A percentile compares a stretch with the other conserved stretches of the same genome.
These are phyloP conservation scores for Plantago rigida DNA, from an alignment of 305 asterid genomes.

Conservation along the genomic window DNA sequence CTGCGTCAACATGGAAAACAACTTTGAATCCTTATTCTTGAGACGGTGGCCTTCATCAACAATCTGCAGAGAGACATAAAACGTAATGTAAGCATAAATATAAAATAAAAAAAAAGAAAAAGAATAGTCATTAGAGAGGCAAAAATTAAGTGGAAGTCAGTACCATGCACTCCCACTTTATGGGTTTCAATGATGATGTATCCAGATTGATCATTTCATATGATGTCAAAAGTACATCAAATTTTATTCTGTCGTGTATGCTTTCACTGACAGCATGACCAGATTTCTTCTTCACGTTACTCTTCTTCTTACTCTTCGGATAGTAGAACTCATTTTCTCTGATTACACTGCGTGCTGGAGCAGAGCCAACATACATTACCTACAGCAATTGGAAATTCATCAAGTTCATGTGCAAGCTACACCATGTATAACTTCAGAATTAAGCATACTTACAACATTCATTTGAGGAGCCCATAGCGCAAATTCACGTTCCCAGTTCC, in stretches of 20 bases:
- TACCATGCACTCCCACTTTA: slow-evolving; percentile 98
- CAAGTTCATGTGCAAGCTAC: slow-evolving; percentile 18
- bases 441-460: slow-evolving; percentile 77
- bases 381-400: slow-evolving; percentile 37
- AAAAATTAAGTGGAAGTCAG: slow-evolving; percentile 16
- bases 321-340: slow-evolving; percentile 83
- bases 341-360: slow-evolving; percentile 72
- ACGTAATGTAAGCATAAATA: slow-evolving; percentile 8
- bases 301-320: slow-evolving; percentile 67
- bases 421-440: slow-evolving; percentile 2
- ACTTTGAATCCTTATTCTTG: slow-evolving; percentile 90
- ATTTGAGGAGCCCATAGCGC: slow-evolving; percentile 98
- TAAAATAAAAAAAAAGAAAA: too few species aligned
- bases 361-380: slow-evolving; percentile 92
- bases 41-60: slow-evolving; percentile 99
- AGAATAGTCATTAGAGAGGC: neutral
- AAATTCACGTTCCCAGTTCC: slow-evolving; percentile 99
- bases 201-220: slow-evolving; percentile 96
- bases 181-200: slow-evolving; percentile 63
- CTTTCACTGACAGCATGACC: slow-evolving; percentile 56
- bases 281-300: slow-evolving; percentile 63
- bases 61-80: slow-evolving; percentile 48
- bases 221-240: slow-evolving; percentile 92
- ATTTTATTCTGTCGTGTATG: slow-evolving; percentile 86
- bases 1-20: slow-evolving; percentile 71